phyloP scores from a whole-genome alignment of 1,139 yeast species.

The Suhomyces ambrosiae region DNA sequence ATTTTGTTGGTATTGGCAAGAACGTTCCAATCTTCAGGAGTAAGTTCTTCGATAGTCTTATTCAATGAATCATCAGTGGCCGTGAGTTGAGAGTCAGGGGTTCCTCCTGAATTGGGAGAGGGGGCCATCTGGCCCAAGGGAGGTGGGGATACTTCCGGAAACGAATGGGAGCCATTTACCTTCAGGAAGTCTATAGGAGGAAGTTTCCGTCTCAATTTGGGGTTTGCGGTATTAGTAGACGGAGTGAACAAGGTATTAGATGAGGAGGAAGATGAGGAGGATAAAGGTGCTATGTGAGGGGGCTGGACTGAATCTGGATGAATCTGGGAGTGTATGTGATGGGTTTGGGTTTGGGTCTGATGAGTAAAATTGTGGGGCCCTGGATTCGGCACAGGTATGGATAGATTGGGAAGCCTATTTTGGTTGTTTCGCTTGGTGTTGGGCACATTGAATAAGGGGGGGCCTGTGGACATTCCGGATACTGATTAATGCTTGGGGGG shows the following conservation, averaged over 20 bases:
- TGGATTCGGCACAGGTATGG: slow-evolving; percentile 29
- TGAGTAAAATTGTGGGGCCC: slow-evolving; percentile 1
- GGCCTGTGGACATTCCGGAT: slow-evolving; percentile 11
- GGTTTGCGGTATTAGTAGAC: slow-evolving; percentile 13
- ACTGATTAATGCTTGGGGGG: no score
- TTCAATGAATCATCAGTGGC: slow-evolving; percentile 3
- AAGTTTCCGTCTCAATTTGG: slow-evolving; percentile 40
- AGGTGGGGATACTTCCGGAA: slow-evolving; percentile 12
- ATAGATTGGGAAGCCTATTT: slow-evolving; percentile 25
- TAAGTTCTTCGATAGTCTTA: slow-evolving; percentile 52
- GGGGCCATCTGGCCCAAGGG: background rate
- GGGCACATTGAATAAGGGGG: slow-evolving; percentile 35
- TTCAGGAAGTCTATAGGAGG: slow-evolving; percentile 47
- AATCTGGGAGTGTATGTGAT: background rate
- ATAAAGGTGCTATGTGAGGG: slow-evolving; percentile 9
- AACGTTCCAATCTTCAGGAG: slow-evolving; percentile 76
- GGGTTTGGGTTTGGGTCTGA: slow-evolving; percentile 1
- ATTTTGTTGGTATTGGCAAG: slow-evolving; percentile 62
- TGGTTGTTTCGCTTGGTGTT: slow-evolving; percentile 22
- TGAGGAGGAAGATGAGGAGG: slow-evolving; percentile 12
- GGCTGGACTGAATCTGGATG: no score
- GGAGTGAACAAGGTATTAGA: slow-evolving; percentile 14
- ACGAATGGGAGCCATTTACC: slow-evolving; percentile 34
- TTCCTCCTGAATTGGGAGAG: slow-evolving; percentile 1
- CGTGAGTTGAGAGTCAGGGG: background rate